Percentiles rank a stretch among this genome's conserved stretches.
phyloP scores from a whole-genome alignment of 2,329 filamentous ascomycete species.

The Botrytis sinoallii region DNA sequence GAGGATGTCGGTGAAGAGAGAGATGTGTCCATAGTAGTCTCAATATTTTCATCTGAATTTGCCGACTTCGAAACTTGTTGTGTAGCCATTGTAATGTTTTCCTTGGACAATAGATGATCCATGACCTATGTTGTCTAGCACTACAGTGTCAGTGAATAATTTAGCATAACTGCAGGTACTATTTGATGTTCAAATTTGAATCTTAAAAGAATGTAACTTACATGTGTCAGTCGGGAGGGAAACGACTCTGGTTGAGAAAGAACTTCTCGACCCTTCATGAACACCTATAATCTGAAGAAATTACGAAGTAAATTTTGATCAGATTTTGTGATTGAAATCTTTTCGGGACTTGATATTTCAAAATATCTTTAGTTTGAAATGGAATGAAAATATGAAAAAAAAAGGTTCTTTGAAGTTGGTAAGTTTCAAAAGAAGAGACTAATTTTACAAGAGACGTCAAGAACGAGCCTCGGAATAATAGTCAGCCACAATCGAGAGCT shows the following conservation, averaged over 20 bases:
- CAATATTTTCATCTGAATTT: background rate
- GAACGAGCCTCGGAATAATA: background rate
- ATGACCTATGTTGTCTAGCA: background rate
- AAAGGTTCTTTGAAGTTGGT: background rate
- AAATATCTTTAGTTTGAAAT: background rate
- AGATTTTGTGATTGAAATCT: too few relatives aligned
- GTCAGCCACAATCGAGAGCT: too few relatives aligned
- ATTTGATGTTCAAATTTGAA: background rate
- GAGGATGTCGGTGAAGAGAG: background rate
- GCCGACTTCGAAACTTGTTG: background rate
- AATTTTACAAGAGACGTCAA: background rate
- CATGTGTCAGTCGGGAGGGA: background rate
- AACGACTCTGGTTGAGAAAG: background rate
- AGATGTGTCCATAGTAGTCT: background rate
- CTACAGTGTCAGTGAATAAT: background rate
- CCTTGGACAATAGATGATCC: background rate
- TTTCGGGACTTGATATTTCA: rapidly evolving
- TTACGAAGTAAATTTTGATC: background rate
- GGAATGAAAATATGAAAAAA: background rate
- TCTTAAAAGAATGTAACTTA: background rate
- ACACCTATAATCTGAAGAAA: background rate
- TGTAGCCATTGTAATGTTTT: background rate
- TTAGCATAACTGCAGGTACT: background rate
- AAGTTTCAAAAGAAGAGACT: background rate
- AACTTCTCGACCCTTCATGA: background rate